Percentiles rank a stretch among this genome's conserved stretches.
Conservation (phyloP, 169 alveolate genomes). For the Pseudocohnilembus persalinus region DNA sequence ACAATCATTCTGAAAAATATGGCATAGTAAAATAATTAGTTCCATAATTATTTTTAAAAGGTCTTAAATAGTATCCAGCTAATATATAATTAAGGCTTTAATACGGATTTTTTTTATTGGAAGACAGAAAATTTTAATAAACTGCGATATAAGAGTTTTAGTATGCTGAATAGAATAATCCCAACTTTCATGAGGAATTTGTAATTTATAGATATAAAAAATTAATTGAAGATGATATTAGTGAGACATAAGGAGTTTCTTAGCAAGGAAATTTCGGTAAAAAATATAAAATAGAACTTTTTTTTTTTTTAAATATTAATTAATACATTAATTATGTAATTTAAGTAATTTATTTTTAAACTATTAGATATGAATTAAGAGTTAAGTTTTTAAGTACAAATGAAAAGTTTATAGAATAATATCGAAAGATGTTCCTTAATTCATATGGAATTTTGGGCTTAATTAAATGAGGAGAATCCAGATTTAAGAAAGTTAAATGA, state of each 20-base stretch:
- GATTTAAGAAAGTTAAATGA: conserved; percentile 57
- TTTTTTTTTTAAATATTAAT: too few species aligned
- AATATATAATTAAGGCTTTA: conserved; percentile 15
- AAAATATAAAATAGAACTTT: too few species aligned
- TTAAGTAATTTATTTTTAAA: too few species aligned
- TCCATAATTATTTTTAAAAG: conserved; percentile 1
- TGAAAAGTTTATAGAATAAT: conserved; percentile 17
- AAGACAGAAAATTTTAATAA: conserved; percentile 6
- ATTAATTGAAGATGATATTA: conserved; percentile 33
- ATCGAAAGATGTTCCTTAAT: conserved; percentile 50
- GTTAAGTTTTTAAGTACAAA: background rate
- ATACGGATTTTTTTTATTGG: conserved; percentile 22
- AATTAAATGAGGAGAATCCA: conserved; percentile 52
- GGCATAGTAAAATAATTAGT: conserved; percentile 9
- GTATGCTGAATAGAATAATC: conserved; percentile 15
- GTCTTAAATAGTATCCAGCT: conserved; percentile 27
- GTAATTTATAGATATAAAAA: conserved; percentile 35
- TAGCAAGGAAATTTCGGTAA: conserved; percentile 6
- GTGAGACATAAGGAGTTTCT: background rate
- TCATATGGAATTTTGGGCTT: conserved; percentile 58
- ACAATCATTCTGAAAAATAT: background rate
- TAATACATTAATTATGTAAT: too few species aligned
- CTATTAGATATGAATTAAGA: conserved; percentile 18
- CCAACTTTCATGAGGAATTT: conserved; percentile 31
- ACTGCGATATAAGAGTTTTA: conserved; percentile 25